These are phyloP conservation scores for Candida yuanshanica DNA, from an alignment of 805 yeast genomes.

Conservation along the genomic window DNA sequence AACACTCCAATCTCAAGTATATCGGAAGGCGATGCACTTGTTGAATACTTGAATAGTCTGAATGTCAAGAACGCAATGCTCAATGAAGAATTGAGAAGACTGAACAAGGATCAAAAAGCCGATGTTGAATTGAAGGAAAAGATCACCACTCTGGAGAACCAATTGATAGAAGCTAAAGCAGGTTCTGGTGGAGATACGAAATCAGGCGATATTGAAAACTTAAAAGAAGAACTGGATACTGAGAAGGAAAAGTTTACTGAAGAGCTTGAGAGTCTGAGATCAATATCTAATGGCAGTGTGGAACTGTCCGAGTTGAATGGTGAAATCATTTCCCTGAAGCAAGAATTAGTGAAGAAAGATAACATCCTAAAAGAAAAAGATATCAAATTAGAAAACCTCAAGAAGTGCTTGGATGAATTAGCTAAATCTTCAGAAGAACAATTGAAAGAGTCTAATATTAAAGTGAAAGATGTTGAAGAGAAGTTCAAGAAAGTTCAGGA, in stretches of 20 bases:
- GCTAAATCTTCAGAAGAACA: neutral
- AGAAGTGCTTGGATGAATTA: neutral
- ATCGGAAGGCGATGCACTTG: slow-evolving; percentile 62
- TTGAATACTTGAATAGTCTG: slow-evolving; percentile 62
- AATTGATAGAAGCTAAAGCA: neutral
- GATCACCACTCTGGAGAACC: slow-evolving; percentile 7
- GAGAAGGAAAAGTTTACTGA: neutral
- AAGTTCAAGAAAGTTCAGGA: neutral
- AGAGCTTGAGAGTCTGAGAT: neutral
- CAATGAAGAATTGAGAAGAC: slow-evolving; percentile 56
- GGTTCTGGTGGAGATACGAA: neutral
- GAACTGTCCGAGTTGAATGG: neutral
- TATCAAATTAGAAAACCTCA: neutral
- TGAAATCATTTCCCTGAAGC: neutral
- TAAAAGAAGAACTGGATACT: neutral
- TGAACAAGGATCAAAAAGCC: slow-evolving; percentile 11
- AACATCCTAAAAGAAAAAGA: neutral
- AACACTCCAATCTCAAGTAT: slow-evolving; percentile 75
- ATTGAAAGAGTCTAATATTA: neutral
- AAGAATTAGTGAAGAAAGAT: slow-evolving; percentile 6
- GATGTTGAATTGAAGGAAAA: slow-evolving; percentile 10
- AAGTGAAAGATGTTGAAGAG: neutral
- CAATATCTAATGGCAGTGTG: neutral
- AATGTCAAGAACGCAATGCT: slow-evolving; percentile 55
- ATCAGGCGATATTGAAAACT: neutral